phyloP scores from a whole-genome alignment of 495 filamentous ascomycete genomes.

The Lophiotrema nucula region DNA sequence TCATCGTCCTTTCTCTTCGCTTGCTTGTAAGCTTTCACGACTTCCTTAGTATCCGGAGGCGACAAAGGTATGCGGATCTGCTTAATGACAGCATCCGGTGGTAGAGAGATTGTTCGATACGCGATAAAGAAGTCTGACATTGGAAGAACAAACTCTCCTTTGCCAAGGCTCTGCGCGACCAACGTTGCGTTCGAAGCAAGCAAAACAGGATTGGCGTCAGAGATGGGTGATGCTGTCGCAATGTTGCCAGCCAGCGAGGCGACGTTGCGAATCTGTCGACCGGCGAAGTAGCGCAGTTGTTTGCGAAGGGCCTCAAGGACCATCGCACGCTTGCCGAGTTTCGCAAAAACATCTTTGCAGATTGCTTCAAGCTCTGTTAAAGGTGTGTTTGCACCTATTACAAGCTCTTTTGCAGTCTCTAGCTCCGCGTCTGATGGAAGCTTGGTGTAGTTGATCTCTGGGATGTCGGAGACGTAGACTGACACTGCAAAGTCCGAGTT shows the following conservation, averaged over 20 bases:
- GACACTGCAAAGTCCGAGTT: slow-evolving; percentile 40
- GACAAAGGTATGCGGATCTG: slow-evolving; percentile 27
- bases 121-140: slow-evolving; percentile 42
- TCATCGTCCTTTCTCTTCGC: slow-evolving; percentile 37
- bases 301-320: slow-evolving; percentile 43
- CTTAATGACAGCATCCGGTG: slow-evolving; percentile 40
- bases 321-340: slow-evolving; percentile 39
- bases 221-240: slow-evolving; percentile 45
- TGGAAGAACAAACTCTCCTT: slow-evolving; percentile 35
- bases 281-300: slow-evolving; percentile 45
- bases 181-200: slow-evolving; percentile 41
- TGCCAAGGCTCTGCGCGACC: slow-evolving; percentile 31
- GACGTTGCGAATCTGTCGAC: slow-evolving; percentile 46
- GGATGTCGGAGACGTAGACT: slow-evolving; percentile 45
- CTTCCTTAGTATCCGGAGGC: slow-evolving; percentile 7
- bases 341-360: slow-evolving; percentile 41
- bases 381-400: slow-evolving; percentile 42
- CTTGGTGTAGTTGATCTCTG: slow-evolving; percentile 39
- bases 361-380: slow-evolving; percentile 41
- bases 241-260: slow-evolving; percentile 46
- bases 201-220: slow-evolving; percentile 45
- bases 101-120: slow-evolving; percentile 43
- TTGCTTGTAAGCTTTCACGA: slow-evolving; percentile 33
- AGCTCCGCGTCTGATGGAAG: slow-evolving; percentile 29
- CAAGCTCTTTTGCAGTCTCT: slow-evolving; percentile 17